phyloP scores from a whole-genome alignment of 78 protist genomes.

The Dictyostelium citrinum region DNA sequence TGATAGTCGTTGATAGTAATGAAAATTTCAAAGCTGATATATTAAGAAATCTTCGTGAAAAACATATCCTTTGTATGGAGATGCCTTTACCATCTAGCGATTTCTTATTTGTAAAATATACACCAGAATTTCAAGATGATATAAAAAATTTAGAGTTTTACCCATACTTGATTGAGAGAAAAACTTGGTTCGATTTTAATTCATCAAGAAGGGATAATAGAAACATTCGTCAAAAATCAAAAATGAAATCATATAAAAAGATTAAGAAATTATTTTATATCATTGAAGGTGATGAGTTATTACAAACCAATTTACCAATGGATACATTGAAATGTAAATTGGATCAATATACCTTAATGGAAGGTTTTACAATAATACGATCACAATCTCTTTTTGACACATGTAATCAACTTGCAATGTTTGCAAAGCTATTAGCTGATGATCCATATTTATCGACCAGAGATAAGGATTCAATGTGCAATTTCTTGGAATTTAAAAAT shows the following conservation, averaged over 20 bases:
- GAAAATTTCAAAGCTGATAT: neutral
- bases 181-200: conserved; percentile 33
- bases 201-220: neutral
- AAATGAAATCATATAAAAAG: neutral
- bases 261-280: conserved; percentile 14
- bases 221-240: neutral
- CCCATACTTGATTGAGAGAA: conserved; percentile 53
- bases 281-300: conserved; percentile 18
- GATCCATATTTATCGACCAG: neutral
- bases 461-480: neutral
- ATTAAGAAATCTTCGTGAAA: neutral
- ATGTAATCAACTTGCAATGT: neutral
- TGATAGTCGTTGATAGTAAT: neutral
- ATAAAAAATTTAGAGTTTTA: neutral
- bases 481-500: neutral
- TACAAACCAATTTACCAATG: neutral
- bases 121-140: neutral
- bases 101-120: neutral
- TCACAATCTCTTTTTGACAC: conserved; percentile 21
- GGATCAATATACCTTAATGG: neutral
- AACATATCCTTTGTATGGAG: neutral
- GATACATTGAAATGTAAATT: neutral
- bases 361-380: conserved; percentile 6
- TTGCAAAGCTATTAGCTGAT: conserved; percentile 30
- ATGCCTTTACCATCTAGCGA: conserved; percentile 7